Evolutionary conservation across 176 grass and related monocot species (phyloP).

Genomic region (Microstegium vimineum): DNA sequence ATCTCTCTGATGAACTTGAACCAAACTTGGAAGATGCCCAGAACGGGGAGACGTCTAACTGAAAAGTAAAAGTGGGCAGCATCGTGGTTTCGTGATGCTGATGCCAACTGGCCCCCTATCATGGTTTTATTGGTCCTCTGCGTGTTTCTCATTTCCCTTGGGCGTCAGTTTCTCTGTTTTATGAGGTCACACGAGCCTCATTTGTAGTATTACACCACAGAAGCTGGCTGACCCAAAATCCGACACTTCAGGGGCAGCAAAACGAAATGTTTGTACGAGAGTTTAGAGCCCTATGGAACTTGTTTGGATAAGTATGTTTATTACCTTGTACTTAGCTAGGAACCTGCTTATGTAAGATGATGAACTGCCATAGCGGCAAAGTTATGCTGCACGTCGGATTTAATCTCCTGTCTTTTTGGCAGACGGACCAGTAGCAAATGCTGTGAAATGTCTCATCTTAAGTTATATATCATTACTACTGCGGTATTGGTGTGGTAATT

Average conservation of each 20-base stretch:
- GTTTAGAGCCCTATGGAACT: slow-evolving; percentile 9
- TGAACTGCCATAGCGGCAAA: not conserved
- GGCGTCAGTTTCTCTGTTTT: slow-evolving; percentile 13
- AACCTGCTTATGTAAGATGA: slow-evolving; percentile 29
- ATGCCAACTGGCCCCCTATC: not conserved
- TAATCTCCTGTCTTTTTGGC: not conserved
- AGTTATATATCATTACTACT: not conserved
- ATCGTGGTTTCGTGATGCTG: too few relatives aligned
- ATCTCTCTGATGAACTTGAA: slow-evolving; percentile 13
- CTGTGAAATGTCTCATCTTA: not conserved
- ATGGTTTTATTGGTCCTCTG: not conserved
- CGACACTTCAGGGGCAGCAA: slow-evolving; percentile 8
- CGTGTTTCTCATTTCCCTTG: not conserved
- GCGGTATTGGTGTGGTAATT: not conserved
- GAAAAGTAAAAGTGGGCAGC: not conserved
- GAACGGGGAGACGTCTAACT: slow-evolving; percentile 31
- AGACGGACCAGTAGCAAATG: not conserved
- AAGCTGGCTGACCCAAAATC: slow-evolving; percentile 16
- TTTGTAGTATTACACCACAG: slow-evolving; percentile 8
- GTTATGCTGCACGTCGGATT: not conserved
- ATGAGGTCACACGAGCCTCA: slow-evolving; percentile 14
- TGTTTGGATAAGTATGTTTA: slow-evolving; percentile 11
- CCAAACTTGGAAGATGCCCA: slow-evolving; percentile 41
- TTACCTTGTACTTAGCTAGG: slow-evolving; percentile 24
- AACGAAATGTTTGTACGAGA: slow-evolving; percentile 7